Conservation (phyloP, 2,329 filamentous ascomycete genomes). For the Fusarium palustre region DNA sequence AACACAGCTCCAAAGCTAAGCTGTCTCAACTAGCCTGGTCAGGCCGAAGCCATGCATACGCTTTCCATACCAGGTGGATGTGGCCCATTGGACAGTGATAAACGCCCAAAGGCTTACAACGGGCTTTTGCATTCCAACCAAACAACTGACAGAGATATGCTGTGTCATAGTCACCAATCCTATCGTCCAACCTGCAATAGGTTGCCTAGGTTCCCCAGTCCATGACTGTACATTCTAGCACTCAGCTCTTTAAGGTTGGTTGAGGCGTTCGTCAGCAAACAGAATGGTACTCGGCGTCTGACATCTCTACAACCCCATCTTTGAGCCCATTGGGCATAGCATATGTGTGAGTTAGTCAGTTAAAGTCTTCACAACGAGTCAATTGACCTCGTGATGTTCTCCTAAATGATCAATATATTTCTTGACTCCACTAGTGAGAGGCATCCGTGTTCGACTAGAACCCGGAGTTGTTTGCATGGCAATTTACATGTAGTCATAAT, state of each 20-base stretch:
- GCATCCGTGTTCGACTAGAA: background rate
- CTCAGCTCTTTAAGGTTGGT: constrained; percentile 7
- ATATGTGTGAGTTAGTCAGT: background rate
- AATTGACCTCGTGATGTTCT: background rate
- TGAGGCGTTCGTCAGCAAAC: constrained; percentile 24
- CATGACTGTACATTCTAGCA: constrained; percentile 13
- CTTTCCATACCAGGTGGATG: constrained; percentile 24
- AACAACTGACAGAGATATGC: constrained; percentile 5
- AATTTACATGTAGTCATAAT: too few relatives aligned
- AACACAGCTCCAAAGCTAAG: constrained; percentile 18
- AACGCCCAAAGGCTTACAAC: constrained; percentile 17
- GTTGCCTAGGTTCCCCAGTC: constrained; percentile 35
- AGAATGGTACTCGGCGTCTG: background rate
- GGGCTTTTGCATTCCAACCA: constrained; percentile 29
- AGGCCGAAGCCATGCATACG: background rate
- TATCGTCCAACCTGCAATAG: background rate
- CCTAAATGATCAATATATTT: background rate
- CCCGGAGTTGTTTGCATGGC: background rate
- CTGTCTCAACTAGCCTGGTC: constrained; percentile 28
- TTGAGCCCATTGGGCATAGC: background rate
- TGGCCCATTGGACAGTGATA: constrained; percentile 17
- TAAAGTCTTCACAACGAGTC: background rate
- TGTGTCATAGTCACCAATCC: constrained; percentile 2
- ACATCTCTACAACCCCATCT: background rate
- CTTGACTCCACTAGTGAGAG: background rate